Evolutionary conservation across 2,329 filamentous ascomycete genomes (phyloP).

Genomic region (Trichoderma oligosporum): DNA sequence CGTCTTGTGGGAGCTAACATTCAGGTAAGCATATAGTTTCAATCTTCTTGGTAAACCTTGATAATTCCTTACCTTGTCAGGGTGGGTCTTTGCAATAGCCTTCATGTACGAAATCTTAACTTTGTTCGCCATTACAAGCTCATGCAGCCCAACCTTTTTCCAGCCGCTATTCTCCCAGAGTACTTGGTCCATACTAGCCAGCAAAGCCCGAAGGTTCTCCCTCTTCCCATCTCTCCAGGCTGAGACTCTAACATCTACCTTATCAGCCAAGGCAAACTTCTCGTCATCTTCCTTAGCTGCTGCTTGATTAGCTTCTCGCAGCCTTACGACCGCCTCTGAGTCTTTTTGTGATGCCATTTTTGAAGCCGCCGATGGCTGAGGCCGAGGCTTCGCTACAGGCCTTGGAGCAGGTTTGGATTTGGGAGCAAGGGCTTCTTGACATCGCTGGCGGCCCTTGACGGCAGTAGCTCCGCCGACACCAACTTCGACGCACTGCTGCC

Average conservation of each 20-base stretch:
- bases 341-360: slow-evolving; percentile 46
- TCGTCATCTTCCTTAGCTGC: slow-evolving; percentile 87
- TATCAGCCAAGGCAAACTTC: slow-evolving; percentile 82
- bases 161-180: slow-evolving; percentile 90
- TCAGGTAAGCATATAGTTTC: background rate
- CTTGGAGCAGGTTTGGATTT: slow-evolving; percentile 52
- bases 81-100: slow-evolving; percentile 96
- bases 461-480: slow-evolving; percentile 83
- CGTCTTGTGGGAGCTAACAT: slow-evolving; percentile 58
- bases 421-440: slow-evolving; percentile 78
- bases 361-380: slow-evolving; percentile 41
- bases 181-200: slow-evolving; percentile 82
- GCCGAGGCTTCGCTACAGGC: slow-evolving; percentile 44
- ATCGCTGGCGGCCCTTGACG: slow-evolving; percentile 80
- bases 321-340: slow-evolving; percentile 73
- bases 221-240: slow-evolving; percentile 88
- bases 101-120: slow-evolving; percentile 99
- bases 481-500: slow-evolving; percentile 77
- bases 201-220: slow-evolving; percentile 83
- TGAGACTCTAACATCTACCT: slow-evolving; percentile 73
- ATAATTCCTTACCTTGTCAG: slow-evolving; percentile 76
- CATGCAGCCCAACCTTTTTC: slow-evolving; percentile 95
- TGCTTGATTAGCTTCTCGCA: slow-evolving; percentile 79
- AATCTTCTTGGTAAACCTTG: no score
- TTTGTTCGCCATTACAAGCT: slow-evolving; percentile 87